Conservation (phyloP, 345 rosid species). For the Populus alba region DNA sequence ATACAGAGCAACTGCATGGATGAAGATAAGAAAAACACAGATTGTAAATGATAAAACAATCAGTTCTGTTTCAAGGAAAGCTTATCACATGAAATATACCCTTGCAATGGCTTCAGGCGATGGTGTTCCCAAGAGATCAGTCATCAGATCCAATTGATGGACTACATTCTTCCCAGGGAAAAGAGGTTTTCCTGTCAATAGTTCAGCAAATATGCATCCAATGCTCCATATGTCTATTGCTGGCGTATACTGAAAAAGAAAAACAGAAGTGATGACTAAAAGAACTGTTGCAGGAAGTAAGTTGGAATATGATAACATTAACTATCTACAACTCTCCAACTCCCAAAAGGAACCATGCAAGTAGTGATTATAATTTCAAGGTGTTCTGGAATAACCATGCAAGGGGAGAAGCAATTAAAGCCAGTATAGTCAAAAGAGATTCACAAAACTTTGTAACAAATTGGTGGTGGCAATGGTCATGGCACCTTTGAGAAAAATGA, state of each 20-base stretch:
- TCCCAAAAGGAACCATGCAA: not conserved
- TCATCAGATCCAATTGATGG: slow-evolving; percentile 92
- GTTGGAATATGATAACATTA: not conserved
- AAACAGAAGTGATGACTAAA: slow-evolving; percentile 8
- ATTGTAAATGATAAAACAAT: not conserved
- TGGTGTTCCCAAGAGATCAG: slow-evolving; percentile 91
- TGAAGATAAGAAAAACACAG: not conserved
- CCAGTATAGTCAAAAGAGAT: not conserved
- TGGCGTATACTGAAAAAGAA: slow-evolving; percentile 76
- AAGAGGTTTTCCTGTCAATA: slow-evolving; percentile 88
- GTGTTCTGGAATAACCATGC: not conserved
- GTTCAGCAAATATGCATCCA: slow-evolving; percentile 95
- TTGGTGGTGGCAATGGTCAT: slow-evolving; percentile 15
- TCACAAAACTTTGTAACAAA: slow-evolving; percentile 23
- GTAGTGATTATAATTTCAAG: not conserved
- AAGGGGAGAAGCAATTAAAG: not conserved
- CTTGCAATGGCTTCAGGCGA: slow-evolving; percentile 90
- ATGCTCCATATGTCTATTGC: slow-evolving; percentile 98
- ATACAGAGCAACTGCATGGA: not conserved
- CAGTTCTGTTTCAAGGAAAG: not conserved
- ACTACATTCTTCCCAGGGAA: slow-evolving; percentile 98
- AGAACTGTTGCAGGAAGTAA: not conserved
- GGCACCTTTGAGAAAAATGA: slow-evolving; percentile 93
- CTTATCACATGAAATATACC: slow-evolving; percentile 41
- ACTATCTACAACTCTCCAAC: not conserved